Percentiles rank a stretch among this genome's conserved stretches.
These are phyloP conservation scores for Wickerhamiella allomyrinae DNA, from an alignment of 805 yeast species.

Conservation along the genomic window DNA sequence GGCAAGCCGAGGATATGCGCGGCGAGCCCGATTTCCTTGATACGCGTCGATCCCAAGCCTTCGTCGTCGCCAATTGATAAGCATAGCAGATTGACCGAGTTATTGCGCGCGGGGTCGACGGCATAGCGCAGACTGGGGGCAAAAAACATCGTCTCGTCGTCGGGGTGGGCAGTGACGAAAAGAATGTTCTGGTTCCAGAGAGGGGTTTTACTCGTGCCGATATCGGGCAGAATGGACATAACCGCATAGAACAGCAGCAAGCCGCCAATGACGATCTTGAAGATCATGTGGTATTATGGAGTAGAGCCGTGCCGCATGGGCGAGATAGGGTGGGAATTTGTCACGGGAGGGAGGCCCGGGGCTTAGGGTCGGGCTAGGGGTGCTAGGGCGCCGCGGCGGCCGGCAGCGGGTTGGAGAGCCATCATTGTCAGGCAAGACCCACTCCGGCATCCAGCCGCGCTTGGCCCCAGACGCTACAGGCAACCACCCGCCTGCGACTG, in stretches of 20 bases:
- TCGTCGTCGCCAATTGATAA: conserved; percentile 66
- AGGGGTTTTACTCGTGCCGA: conserved; percentile 13
- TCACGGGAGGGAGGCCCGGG: background rate
- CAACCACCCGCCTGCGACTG: too few relatives aligned
- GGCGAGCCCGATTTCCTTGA: conserved; percentile 42
- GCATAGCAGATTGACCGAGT: conserved; percentile 46
- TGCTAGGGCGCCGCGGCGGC: too few relatives aligned
- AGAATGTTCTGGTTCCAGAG: conserved; percentile 17
- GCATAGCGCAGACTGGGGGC: conserved; percentile 56
- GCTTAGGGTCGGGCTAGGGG: background rate
- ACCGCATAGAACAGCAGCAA: background rate
- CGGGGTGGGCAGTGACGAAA: conserved; percentile 84
- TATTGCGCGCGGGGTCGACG: conserved; percentile 34
- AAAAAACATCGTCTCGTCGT: conserved; percentile 96
- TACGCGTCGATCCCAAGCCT: conserved; percentile 53
- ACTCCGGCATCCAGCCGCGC: too few relatives aligned
- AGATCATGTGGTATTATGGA: background rate
- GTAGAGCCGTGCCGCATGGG: background rate
- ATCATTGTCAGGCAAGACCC: too few relatives aligned
- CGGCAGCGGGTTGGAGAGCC: too few relatives aligned
- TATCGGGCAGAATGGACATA: background rate
- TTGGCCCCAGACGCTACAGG: too few relatives aligned
- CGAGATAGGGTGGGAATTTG: background rate
- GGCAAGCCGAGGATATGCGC: conserved; percentile 40
- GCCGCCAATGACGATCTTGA: background rate